Percentiles rank a stretch among this genome's conserved stretches.
phyloP scores from a whole-genome alignment of 2,329 filamentous ascomycete species.

The Echinosphaeria canescens region DNA sequence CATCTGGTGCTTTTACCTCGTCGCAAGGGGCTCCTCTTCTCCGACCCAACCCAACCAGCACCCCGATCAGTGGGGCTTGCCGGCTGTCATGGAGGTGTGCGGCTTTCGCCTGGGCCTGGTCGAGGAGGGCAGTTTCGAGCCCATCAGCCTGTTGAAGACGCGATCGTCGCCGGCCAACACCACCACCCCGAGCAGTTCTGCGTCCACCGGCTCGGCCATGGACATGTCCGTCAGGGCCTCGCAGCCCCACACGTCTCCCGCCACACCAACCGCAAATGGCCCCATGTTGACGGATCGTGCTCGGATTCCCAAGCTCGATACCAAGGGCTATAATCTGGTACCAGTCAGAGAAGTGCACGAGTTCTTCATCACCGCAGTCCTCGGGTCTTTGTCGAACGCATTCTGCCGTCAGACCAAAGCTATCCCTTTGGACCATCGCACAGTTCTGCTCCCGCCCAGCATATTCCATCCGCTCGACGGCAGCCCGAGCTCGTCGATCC shows the following conservation, averaged over 20 bases:
- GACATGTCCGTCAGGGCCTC: slow-evolving; percentile 14
- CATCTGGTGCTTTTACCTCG: slow-evolving; percentile 31
- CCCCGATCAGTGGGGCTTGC: slow-evolving; percentile 10
- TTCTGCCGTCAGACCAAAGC: slow-evolving; percentile 26
- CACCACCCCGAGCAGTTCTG: slow-evolving; percentile 19
- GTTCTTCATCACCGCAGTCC: slow-evolving; percentile 27
- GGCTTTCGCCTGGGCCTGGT: slow-evolving; percentile 19
- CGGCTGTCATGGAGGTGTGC: slow-evolving; percentile 17
- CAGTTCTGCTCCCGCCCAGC: slow-evolving; percentile 20
- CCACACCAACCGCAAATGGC: too few relatives aligned
- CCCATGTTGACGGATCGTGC: too few relatives aligned
- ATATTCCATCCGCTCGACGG: slow-evolving; percentile 9
- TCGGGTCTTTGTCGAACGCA: slow-evolving; percentile 23
- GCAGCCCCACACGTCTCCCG: too few relatives aligned
- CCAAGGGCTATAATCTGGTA: slow-evolving; percentile 12
- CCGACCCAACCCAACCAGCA: slow-evolving; percentile 6
- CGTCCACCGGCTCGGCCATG: slow-evolving; percentile 16
- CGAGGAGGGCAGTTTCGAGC: slow-evolving; percentile 29
- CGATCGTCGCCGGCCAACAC: slow-evolving; percentile 20
- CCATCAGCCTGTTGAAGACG: slow-evolving; percentile 21
- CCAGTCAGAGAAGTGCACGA: slow-evolving; percentile 25
- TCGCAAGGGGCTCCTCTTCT: slow-evolving; percentile 15
- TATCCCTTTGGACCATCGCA: slow-evolving; percentile 29
- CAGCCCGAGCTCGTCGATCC: slow-evolving; percentile 6
- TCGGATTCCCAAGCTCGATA: too few relatives aligned